Percentiles rank a stretch among this genome's conserved stretches.
These are phyloP conservation scores for Populus alba DNA, from an alignment of 345 rosid genomes.

Conservation along the genomic window DNA sequence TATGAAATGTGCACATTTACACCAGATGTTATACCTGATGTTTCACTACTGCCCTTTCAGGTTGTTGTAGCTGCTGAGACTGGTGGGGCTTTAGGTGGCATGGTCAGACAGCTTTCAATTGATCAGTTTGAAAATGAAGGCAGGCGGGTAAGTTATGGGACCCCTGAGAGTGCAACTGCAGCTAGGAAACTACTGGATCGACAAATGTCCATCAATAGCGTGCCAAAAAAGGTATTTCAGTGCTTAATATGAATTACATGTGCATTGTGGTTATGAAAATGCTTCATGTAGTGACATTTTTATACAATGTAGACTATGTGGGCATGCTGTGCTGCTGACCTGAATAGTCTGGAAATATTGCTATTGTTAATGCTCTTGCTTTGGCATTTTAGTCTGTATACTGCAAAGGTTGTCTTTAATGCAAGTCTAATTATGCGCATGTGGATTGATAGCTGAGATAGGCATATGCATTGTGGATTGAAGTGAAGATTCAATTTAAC, in stretches of 20 bases:
- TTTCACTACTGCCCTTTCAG: constrained; percentile 37
- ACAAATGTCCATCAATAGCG: constrained; percentile 91
- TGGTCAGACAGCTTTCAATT: constrained; percentile 93
- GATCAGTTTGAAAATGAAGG: constrained; percentile 99
- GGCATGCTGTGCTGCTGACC: neutral
- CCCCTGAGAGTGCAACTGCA: constrained; percentile 90
- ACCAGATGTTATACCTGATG: neutral
- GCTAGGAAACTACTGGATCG: constrained; percentile 95
- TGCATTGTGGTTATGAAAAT: neutral
- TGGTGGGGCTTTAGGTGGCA: constrained; percentile 95
- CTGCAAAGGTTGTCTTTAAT: neutral
- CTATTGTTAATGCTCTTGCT: neutral
- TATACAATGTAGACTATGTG: neutral
- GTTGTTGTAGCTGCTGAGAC: constrained; percentile 98
- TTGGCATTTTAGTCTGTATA: neutral
- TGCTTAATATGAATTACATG: neutral
- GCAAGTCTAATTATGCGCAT: neutral
- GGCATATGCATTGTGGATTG: neutral
- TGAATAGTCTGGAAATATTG: neutral
- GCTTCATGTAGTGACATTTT: neutral
- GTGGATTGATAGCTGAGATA: neutral
- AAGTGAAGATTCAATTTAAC: neutral
- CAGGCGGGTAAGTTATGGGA: constrained; percentile 92
- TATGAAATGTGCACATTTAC: constrained; percentile 12
- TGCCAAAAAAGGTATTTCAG: constrained; percentile 76